These are phyloP conservation scores for Rhizopogon vesiculosus DNA, from an alignment of 768 basidiomycete genomes.

Conservation along the genomic window DNA sequence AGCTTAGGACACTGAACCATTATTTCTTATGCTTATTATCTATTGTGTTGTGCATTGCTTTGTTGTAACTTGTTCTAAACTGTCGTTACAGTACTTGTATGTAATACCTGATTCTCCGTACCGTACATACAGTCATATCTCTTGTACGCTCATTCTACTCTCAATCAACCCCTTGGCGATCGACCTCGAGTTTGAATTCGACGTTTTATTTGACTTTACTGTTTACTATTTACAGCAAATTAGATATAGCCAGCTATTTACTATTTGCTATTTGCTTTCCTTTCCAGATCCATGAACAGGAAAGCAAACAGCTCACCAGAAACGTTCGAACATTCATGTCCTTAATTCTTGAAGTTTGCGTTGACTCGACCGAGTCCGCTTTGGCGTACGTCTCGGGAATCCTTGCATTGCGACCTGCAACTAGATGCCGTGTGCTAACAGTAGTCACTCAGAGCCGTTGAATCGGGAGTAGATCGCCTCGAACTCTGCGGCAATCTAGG, in stretches of 20 bases:
- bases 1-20: constrained; percentile 18
- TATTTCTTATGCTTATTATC: not conserved
- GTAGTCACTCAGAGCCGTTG: constrained; percentile 48
- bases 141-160: too few species aligned
- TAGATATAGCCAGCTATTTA: too few species aligned
- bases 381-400: constrained; percentile 40
- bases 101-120: not conserved
- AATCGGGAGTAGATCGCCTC: constrained; percentile 70
- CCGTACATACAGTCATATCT: constrained; percentile 2
- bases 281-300: too few species aligned
- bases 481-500: constrained; percentile 70
- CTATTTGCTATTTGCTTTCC: too few species aligned
- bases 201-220: too few species aligned
- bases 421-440: not conserved
- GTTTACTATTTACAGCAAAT: too few species aligned
- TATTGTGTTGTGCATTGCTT: not conserved
- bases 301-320: too few species aligned
- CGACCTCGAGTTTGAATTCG: too few species aligned
- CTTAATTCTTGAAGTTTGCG: constrained; percentile 50
- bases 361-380: constrained; percentile 75
- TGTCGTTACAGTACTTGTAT: not conserved
- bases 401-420: constrained; percentile 3
- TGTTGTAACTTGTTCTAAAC: too few species aligned
- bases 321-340: not conserved
- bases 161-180: too few species aligned